Evolutionary conservation across 2,329 filamentous ascomycete species (phyloP).

Genomic region (Fusarium begoniae): DNA sequence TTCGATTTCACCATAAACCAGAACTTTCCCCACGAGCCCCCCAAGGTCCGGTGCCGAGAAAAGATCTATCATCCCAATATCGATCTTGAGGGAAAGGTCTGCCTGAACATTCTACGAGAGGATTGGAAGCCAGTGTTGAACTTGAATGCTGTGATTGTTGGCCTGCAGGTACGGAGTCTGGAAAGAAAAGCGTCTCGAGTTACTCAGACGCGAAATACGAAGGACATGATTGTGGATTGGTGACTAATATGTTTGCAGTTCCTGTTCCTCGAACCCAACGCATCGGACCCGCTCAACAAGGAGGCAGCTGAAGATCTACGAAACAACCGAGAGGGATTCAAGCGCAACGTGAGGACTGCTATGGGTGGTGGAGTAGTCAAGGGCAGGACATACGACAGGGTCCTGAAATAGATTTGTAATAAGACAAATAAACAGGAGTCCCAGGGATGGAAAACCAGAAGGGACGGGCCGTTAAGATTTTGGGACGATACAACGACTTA

Average conservation of each 20-base stretch:
- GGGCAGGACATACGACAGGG: slow-evolving; percentile 79
- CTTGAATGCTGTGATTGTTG: slow-evolving; percentile 94
- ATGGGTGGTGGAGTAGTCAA: slow-evolving; percentile 85
- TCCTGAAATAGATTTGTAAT: slow-evolving; percentile 66
- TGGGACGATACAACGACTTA: slow-evolving; percentile 15
- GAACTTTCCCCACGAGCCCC: slow-evolving; percentile 96
- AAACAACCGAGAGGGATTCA: slow-evolving; percentile 86
- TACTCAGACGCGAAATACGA: background rate
- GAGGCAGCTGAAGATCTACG: slow-evolving; percentile 94
- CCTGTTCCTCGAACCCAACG: slow-evolving; percentile 96
- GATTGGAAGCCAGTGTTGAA: slow-evolving; percentile 99
- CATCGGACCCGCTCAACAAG: slow-evolving; percentile 97
- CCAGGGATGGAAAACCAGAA: slow-evolving; percentile 1
- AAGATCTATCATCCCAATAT: slow-evolving; percentile 99
- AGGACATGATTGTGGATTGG: background rate
- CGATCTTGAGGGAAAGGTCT: slow-evolving; percentile 96
- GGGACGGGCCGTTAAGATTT: slow-evolving; percentile 7
- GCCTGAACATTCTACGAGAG: slow-evolving; percentile 94
- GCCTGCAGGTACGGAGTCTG: slow-evolving; percentile 72
- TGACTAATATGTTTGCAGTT: slow-evolving; percentile 66
- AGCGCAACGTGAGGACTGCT: slow-evolving; percentile 84
- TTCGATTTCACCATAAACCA: slow-evolving; percentile 94
- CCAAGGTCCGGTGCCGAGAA: slow-evolving; percentile 95
- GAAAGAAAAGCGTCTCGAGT: background rate
- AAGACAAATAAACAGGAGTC: slow-evolving; percentile 5